Conservation (phyloP, 345 rosid species). For the Sonneratia caseolaris region DNA sequence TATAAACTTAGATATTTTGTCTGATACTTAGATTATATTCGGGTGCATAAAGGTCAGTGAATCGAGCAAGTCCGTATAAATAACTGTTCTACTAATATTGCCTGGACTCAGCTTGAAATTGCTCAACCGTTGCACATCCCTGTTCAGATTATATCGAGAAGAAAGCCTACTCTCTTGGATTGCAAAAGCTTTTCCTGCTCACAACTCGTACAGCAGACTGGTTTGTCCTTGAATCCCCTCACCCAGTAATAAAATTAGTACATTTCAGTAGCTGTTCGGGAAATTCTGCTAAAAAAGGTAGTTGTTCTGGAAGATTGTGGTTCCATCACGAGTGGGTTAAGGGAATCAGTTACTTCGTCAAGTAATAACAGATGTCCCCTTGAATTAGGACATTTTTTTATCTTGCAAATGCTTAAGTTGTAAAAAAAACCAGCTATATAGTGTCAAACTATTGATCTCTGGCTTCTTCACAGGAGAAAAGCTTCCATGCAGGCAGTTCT, state of each 20-base stretch:
- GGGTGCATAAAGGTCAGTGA: too few relatives aligned
- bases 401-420: background rate
- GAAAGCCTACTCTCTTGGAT: slow-evolving; percentile 62
- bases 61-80: background rate
- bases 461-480: background rate
- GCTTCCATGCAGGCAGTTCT: background rate
- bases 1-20: background rate
- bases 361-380: background rate
- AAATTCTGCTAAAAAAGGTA: too few relatives aligned
- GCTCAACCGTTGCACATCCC: background rate
- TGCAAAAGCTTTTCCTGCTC: slow-evolving; percentile 64
- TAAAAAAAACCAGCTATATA: background rate
- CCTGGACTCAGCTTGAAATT: background rate
- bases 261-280: background rate
- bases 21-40: background rate
- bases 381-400: background rate
- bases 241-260: background rate
- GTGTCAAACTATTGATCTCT: background rate
- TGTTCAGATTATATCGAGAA: slow-evolving; percentile 77
- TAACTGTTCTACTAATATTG: background rate
- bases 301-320: background rate
- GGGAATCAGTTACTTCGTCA: background rate
- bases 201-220: slow-evolving; percentile 93
- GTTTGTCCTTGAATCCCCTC: slow-evolving; percentile 27
- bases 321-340: background rate